phyloP scores from a whole-genome alignment of 2,329 filamentous ascomycete genomes.

The Ophiostoma sp. region DNA sequence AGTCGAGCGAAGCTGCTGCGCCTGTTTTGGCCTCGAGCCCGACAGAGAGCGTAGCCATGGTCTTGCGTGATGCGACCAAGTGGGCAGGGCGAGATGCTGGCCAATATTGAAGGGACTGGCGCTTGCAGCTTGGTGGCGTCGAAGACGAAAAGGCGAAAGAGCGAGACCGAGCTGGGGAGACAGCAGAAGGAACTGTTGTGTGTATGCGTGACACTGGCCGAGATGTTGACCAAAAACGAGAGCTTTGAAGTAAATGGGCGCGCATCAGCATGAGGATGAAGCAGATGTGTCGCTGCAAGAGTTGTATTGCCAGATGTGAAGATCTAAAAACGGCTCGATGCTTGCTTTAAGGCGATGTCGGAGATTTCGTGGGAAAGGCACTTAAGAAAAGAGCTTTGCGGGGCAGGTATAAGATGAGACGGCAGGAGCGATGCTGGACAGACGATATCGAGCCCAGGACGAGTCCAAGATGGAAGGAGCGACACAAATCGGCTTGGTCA shows the following conservation, averaged over 20 bases:
- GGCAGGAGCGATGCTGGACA: background rate
- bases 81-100: too few species aligned
- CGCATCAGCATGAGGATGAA: slow-evolving; percentile 1
- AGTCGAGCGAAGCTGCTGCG: slow-evolving; percentile 23
- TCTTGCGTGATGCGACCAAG: background rate
- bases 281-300: background rate
- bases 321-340: background rate
- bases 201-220: background rate
- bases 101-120: too few species aligned
- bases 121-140: too few species aligned
- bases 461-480: background rate
- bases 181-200: too few species aligned
- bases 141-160: background rate
- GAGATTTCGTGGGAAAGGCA: background rate
- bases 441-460: background rate
- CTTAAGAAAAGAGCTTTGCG: slow-evolving; percentile 7
- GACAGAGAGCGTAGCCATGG: slow-evolving; percentile 11
- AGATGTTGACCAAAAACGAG: background rate
- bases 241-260: background rate
- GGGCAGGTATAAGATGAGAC: background rate
- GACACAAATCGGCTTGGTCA: background rate
- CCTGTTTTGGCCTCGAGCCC: slow-evolving; percentile 4
- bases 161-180: background rate
- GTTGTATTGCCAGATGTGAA: background rate
- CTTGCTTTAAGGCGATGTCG: slow-evolving; percentile 6